A percentile compares a stretch with the other conserved stretches of the same genome.
Evolutionary conservation across 192 early-diverging fungal species (phyloP).

Genomic region (Phlyctochytrium arcticum): DNA sequence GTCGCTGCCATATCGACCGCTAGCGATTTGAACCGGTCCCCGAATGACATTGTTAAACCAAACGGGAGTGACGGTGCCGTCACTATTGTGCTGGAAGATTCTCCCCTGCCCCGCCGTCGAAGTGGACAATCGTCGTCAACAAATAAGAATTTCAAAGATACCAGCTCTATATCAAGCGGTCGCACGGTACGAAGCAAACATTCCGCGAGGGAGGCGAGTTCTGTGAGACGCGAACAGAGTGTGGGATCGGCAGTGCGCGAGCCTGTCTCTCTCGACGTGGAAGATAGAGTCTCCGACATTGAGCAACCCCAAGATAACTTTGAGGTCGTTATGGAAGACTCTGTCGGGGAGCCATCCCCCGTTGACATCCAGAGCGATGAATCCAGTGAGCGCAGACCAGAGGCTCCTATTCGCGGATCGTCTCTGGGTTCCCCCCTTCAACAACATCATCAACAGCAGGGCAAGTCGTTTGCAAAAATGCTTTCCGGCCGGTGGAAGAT

Average conservation of each 20-base stretch:
- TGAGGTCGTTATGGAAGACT: too few relatives aligned
- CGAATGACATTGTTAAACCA: not conserved
- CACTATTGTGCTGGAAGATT: too few relatives aligned
- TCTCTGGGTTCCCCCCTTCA: too few relatives aligned
- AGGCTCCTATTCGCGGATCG: not conserved
- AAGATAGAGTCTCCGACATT: not conserved
- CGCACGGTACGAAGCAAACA: not conserved
- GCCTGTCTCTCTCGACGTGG: not conserved
- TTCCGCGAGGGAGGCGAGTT: not conserved
- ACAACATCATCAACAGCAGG: too few relatives aligned
- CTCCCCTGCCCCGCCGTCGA: not conserved
- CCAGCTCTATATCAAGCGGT: not conserved
- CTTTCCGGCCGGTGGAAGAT: conserved; percentile 19
- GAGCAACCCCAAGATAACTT: not conserved
- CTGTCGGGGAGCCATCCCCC: too few relatives aligned
- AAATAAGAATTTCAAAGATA: not conserved
- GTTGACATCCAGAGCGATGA: not conserved
- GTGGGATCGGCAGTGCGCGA: not conserved
- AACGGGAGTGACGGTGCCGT: not conserved
- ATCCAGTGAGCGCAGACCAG: not conserved
- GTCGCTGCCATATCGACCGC: conserved; percentile 13
- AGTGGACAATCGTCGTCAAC: too few relatives aligned
- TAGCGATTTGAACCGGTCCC: conserved; percentile 3
- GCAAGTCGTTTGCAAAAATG: conserved; percentile 22
- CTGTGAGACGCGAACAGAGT: not conserved